A percentile compares a stretch with the other conserved stretches of the same genome.
These are phyloP conservation scores for Sporothrix dimorphospora DNA, from an alignment of 2,329 filamentous ascomycete species.

Conservation along the genomic window DNA sequence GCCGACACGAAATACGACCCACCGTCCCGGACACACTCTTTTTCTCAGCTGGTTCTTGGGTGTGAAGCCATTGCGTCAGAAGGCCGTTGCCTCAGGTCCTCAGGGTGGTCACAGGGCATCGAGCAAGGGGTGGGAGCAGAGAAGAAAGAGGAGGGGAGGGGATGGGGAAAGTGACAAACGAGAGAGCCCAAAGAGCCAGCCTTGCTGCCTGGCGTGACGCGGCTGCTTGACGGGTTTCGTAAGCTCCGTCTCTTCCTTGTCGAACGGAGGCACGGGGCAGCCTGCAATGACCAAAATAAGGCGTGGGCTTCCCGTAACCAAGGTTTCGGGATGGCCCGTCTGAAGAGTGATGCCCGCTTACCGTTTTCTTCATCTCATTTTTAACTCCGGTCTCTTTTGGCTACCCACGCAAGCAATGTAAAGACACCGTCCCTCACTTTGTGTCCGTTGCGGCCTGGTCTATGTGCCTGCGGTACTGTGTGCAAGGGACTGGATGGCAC, in stretches of 20 bases:
- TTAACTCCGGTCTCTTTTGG: neutral
- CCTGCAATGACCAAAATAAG: neutral
- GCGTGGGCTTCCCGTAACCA: neutral
- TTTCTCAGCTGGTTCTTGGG: neutral
- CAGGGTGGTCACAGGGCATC: neutral
- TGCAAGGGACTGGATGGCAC: neutral
- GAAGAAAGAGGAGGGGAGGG: neutral
- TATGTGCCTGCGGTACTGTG: neutral
- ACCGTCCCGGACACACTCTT: neutral
- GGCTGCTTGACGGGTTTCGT: neutral
- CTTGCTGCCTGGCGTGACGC: constrained; percentile 22
- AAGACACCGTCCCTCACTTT: neutral
- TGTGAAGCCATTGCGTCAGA: constrained; percentile 1
- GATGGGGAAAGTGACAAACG: neutral
- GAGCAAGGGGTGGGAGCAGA: neutral
- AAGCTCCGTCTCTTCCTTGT: neutral
- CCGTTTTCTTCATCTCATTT: neutral
- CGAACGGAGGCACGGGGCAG: neutral
- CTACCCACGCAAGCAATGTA: neutral
- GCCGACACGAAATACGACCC: neutral
- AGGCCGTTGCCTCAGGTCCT: neutral
- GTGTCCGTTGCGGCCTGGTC: neutral
- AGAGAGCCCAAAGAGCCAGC: neutral
- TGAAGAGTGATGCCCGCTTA: neutral
- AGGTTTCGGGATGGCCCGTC: constrained; percentile 21